Base-by-base conservation (phyloP, 768 basidiomycete genomes). In the Boletellus emodensis region DNA sequence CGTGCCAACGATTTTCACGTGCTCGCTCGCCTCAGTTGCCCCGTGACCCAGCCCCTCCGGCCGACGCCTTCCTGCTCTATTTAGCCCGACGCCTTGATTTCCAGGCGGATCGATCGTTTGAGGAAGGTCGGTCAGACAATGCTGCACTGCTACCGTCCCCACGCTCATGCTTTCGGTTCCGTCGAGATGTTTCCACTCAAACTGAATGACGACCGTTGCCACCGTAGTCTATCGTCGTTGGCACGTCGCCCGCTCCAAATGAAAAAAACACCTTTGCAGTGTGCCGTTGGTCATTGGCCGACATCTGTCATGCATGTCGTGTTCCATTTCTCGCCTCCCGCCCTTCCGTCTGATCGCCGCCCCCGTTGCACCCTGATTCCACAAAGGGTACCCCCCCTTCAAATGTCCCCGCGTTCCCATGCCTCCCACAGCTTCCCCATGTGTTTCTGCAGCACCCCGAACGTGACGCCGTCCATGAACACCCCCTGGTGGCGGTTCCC, bases 401-500 rank as follows among this genome's bases (percentile, higher is more conserved):
- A 63, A 18, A 67, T 61, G 30, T 68, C 62, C 13, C 60, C 60
- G 11, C 46, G 54, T 48, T 67, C 63, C 66, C 65, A 69, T 47
- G 61, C 63, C 2, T 67, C 66, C 51, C 69, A 46, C 14, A 67
- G 35, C 35, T 38, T 48, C 20, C 48, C 50, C 66, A 67, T 69
- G 4, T 56, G 61, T 11, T 39, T 44, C 37, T 68, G 58, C 28
- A 67, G 26, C 32, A 28, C 55, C 36, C 35, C 55, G 32, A 60
- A 53, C 26, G 48, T 47, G 20, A 55, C 17, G 39, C 43, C 50
- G 8, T 54, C 55, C 41, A 58, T 48, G 12, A 46, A 46, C 40
- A 68, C 24, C 11, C 59, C 52, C 3, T 46, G 46, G 26, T 37
- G 20, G 1, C 35, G 24, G 11, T 30, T 9, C 9, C 30, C 30